Percentiles rank a stretch among this genome's conserved stretches.
These are phyloP conservation scores for Penicillium decumbens DNA, from an alignment of 2,329 filamentous ascomycete species.

Conservation along the genomic window DNA sequence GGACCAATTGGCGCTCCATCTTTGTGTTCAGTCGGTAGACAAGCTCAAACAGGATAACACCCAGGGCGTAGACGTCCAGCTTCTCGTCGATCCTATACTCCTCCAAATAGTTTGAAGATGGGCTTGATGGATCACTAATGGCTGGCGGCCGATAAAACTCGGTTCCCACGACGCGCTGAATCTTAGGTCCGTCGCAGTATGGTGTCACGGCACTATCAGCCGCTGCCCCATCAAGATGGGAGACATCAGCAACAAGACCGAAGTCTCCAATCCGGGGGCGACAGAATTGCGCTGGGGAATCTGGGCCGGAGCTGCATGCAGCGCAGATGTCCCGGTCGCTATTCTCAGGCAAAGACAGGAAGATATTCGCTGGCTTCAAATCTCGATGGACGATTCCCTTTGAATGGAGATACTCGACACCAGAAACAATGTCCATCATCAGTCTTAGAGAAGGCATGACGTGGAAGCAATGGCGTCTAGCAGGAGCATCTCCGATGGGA, in stretches of 20 bases:
- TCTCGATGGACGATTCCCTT: conserved; percentile 62
- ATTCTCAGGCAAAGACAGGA: conserved; percentile 52
- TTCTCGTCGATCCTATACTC: conserved; percentile 45
- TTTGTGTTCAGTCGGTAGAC: conserved; percentile 52
- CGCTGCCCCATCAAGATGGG: conserved; percentile 32
- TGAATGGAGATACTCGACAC: conserved; percentile 60
- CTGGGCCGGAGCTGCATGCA: conserved; percentile 38
- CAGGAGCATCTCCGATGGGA: conserved; percentile 16
- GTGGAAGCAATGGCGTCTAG: conserved; percentile 59
- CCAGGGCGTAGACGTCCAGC: conserved; percentile 59
- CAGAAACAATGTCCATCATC: conserved; percentile 57
- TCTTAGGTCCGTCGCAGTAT: conserved; percentile 19
- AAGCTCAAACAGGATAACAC: conserved; percentile 60
- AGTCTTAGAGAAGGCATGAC: conserved; percentile 53
- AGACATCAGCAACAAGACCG: conserved; percentile 58
- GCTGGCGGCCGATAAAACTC: conserved; percentile 57
- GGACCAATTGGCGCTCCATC: conserved; percentile 45
- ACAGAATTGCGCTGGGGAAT: conserved; percentile 39
- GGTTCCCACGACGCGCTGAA: conserved; percentile 53
- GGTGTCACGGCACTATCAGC: conserved; percentile 19
- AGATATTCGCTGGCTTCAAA: conserved; percentile 65
- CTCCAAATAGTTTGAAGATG: conserved; percentile 10
- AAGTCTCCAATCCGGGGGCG: conserved; percentile 65
- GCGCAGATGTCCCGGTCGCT: conserved; percentile 47
- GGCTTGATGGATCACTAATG: conserved; percentile 8